Base-by-base conservation (phyloP, 371 early-diverging fungal species). In the Mortierella sp. region DNA sequence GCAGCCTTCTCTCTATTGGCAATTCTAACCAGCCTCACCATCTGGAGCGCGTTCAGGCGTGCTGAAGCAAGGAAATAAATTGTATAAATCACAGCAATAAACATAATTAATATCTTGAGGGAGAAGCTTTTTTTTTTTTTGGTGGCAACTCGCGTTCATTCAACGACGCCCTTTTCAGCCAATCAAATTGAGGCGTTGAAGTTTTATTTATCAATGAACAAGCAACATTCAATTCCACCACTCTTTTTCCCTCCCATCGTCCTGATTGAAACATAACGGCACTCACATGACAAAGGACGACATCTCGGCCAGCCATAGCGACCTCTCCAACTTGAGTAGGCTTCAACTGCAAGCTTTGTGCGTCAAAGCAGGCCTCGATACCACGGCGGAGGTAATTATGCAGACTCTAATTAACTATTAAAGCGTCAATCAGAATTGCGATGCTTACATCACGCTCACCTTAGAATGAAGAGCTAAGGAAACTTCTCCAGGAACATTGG, bases 291-390 rank as follows among this genome's bases (percentile, higher is more conserved):
- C 70, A 33, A 66, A 22, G 48, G 63, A 70, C 70, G n/a, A 48
- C 53, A 47, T 55, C 21, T 36, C 21, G 11, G 28, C 38, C 2
- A 53, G 21, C 22, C 66, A 69, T 6, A 32, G 45, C 10, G 62
- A 65, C 4, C 47, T 77, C 41, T 47, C 65, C 0, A 61, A 66
- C 8, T 21, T 77, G 69, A 62, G 50, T 33, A 62, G 82, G 24
- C 69, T 76, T 13, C 76, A 81, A 38, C 72, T 81, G 10, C 82
- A 81, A 58, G 64, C 82, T 3, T 67, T 72, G 11, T 81, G 82
- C 55, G 76, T 76, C 63, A 76, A 81, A n/a, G 65, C 53, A 0
- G 82, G 82, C 4, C 67, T 81, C 24, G 76, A 69, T 58, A 61
- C 82, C 7, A 81, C 76, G 0, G 70, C 48, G 5, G 72, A 67